Evolutionary conservation across 306 rosid species (phyloP).

Genomic region (Cicer chorassanicum): DNA sequence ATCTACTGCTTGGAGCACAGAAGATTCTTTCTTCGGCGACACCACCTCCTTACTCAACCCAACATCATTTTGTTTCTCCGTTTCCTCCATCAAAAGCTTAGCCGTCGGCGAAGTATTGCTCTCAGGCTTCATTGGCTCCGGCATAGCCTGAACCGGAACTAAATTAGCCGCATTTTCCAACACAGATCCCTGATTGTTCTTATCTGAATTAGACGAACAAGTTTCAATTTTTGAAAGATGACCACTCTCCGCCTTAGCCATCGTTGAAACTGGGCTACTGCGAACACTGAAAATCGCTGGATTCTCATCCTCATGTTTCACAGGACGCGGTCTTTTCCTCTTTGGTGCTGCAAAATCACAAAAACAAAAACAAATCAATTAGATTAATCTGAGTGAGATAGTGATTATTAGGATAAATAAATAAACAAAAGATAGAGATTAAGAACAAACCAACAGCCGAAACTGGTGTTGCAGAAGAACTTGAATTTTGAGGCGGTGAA

Average conservation of each 20-base stretch:
- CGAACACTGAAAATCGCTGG: slow-evolving; percentile 51
- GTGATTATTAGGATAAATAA: not conserved
- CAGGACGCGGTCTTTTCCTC: slow-evolving; percentile 84
- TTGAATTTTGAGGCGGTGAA: slow-evolving; percentile 81
- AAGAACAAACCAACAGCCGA: slow-evolving; percentile 74
- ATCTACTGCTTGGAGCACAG: slow-evolving; percentile 57
- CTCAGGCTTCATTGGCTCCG: slow-evolving; percentile 63
- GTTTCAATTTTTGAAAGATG: slow-evolving; percentile 60
- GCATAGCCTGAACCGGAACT: slow-evolving; percentile 32
- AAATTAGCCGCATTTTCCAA: slow-evolving; percentile 57
- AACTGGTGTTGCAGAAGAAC: slow-evolving; percentile 53
- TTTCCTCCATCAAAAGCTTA: slow-evolving; percentile 55
- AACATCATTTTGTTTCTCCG: slow-evolving; percentile 56
- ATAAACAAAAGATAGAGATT: not conserved
- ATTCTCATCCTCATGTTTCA: slow-evolving; percentile 76
- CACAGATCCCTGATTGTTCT: slow-evolving; percentile 58
- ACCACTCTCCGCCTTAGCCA: slow-evolving; percentile 52
- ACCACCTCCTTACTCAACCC: slow-evolving; percentile 59
- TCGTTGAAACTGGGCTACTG: slow-evolving; percentile 59
- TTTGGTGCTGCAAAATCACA: slow-evolving; percentile 66
- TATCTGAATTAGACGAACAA: slow-evolving; percentile 56
- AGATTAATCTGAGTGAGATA: not conserved
- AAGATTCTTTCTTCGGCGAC: slow-evolving; percentile 77
- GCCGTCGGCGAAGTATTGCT: slow-evolving; percentile 48
- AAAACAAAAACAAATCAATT: slow-evolving; percentile 2